Conservation (phyloP, 75 land plant genomes). For the Cupressus sempervirens region DNA sequence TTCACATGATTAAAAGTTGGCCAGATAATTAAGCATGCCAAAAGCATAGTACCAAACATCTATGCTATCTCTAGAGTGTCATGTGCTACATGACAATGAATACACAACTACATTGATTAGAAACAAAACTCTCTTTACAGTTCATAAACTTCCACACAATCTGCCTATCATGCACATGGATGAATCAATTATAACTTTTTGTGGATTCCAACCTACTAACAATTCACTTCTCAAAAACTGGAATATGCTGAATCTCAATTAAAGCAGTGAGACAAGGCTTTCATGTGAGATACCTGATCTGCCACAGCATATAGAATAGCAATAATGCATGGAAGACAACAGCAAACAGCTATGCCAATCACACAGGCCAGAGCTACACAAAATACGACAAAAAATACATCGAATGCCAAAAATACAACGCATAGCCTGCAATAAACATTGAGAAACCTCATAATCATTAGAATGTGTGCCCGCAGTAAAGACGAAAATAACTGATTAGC, state of each 20-base stretch:
- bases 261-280: not conserved
- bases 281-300: conserved; percentile 49
- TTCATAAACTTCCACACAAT: not conserved
- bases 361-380: conserved; percentile 75
- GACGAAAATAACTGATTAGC: not conserved
- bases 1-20: not conserved
- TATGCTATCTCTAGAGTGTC: not conserved
- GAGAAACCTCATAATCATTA: not conserved
- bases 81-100: not conserved
- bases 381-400: conserved; percentile 61
- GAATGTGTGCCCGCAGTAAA: not conserved
- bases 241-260: not conserved
- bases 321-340: conserved; percentile 77
- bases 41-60: not conserved
- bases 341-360: conserved; percentile 76
- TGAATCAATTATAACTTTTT: not conserved
- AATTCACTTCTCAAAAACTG: not conserved
- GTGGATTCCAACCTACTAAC: not conserved
- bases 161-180: not conserved
- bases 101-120: not conserved
- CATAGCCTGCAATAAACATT: conserved; percentile 52
- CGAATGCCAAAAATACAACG: conserved; percentile 67
- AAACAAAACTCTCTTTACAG: not conserved
- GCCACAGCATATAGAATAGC: conserved; percentile 73
- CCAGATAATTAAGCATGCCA: not conserved